Conservation (phyloP, 306 rosid genomes). For the Dalbergia cultrata region DNA sequence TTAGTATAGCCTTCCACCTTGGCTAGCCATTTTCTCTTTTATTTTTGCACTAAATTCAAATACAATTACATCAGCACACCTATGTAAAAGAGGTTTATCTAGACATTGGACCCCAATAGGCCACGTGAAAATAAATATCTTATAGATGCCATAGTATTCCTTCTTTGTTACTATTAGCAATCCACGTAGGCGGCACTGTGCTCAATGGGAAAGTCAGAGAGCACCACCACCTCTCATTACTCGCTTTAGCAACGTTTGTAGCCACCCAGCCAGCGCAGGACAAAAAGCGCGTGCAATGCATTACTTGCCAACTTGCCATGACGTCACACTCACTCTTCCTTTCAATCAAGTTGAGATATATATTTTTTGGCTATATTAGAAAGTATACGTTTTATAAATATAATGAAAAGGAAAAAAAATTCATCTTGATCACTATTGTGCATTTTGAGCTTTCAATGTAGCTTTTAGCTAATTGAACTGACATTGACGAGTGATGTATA, state of each 20-base stretch:
- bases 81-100: background rate
- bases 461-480: too few relatives aligned
- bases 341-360: background rate
- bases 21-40: background rate
- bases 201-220: constrained; percentile 43
- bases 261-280: constrained; percentile 28
- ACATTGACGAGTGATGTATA: too few relatives aligned
- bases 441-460: too few relatives aligned
- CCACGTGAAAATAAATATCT: constrained; percentile 16
- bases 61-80: background rate
- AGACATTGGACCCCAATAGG: background rate
- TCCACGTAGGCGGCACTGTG: constrained; percentile 30
- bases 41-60: background rate
- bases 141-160: background rate
- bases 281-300: constrained; percentile 31
- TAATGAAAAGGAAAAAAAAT: too few relatives aligned
- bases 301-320: background rate
- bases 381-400: too few relatives aligned
- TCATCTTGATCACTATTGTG: too few relatives aligned
- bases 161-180: background rate
- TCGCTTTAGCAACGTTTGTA: constrained; percentile 22
- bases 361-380: too few relatives aligned
- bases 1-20: background rate
- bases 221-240: background rate
- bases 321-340: background rate